A percentile compares a stretch with the other conserved stretches of the same genome.
Evolutionary conservation across 2,329 filamentous ascomycete species (phyloP).

Genomic region (Periconia digitata): DNA sequence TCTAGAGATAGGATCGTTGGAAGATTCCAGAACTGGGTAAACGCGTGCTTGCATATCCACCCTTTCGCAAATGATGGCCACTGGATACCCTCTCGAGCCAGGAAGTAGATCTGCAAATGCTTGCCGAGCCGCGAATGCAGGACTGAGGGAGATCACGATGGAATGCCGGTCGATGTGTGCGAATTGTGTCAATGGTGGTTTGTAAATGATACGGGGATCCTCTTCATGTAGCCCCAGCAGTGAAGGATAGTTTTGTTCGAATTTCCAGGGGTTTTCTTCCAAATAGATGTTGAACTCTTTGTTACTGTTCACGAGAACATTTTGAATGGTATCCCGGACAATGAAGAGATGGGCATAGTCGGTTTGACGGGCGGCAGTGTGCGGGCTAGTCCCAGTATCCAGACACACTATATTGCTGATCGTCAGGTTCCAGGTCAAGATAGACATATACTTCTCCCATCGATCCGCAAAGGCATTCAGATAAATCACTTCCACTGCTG

Average conservation of each 20-base stretch:
- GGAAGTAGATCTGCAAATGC: background rate
- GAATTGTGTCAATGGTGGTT: background rate
- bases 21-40: background rate
- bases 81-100: background rate
- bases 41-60: background rate
- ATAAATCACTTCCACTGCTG: background rate
- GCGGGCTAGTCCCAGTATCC: background rate
- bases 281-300: background rate
- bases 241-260: background rate
- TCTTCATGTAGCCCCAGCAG: too few relatives aligned
- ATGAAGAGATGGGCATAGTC: background rate
- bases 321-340: background rate
- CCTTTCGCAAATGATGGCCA: background rate
- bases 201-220: background rate
- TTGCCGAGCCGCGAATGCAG: background rate
- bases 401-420: background rate
- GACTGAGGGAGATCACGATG: background rate
- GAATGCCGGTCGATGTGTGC: background rate
- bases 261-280: background rate
- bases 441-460: background rate
- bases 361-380: background rate
- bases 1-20: background rate
- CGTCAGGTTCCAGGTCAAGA: background rate
- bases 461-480: background rate
- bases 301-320: background rate